Conservation (phyloP, 129 eudicot species). For the Tagetes erecta region DNA sequence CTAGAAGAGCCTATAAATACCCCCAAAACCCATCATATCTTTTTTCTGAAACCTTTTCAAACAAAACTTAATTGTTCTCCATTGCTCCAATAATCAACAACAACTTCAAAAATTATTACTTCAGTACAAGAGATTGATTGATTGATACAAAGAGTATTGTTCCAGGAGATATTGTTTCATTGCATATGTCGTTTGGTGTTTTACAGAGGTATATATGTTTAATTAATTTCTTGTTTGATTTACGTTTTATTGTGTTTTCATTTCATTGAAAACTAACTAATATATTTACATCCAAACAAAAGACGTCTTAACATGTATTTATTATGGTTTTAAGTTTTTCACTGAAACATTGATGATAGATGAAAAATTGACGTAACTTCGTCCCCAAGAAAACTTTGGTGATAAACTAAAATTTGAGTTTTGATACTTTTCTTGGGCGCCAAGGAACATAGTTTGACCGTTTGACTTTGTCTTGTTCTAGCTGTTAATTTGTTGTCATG, state of each 20-base stretch:
- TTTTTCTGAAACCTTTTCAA: background rate
- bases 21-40: background rate
- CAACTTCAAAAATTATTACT: background rate
- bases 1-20: constrained; percentile 25
- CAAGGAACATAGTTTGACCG: background rate
- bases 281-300: too few species aligned
- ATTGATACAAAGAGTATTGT: background rate
- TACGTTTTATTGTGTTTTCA: background rate
- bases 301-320: too few species aligned
- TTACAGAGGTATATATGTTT: constrained; percentile 3
- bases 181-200: constrained; percentile 1
- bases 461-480: background rate
- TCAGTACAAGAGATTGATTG: background rate
- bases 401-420: too few species aligned
- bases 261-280: too few species aligned
- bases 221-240: background rate
- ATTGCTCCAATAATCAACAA: background rate
- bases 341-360: too few species aligned
- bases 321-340: too few species aligned
- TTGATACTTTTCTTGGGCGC: background rate
- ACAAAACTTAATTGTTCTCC: background rate
- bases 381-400: constrained; percentile 1
- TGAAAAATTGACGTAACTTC: background rate
- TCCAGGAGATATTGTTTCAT: constrained; percentile 8
- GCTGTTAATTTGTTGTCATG: background rate